Evolutionary conservation across 306 rosid genomes (phyloP).

Genomic region (Fragaria ananassa): DNA sequence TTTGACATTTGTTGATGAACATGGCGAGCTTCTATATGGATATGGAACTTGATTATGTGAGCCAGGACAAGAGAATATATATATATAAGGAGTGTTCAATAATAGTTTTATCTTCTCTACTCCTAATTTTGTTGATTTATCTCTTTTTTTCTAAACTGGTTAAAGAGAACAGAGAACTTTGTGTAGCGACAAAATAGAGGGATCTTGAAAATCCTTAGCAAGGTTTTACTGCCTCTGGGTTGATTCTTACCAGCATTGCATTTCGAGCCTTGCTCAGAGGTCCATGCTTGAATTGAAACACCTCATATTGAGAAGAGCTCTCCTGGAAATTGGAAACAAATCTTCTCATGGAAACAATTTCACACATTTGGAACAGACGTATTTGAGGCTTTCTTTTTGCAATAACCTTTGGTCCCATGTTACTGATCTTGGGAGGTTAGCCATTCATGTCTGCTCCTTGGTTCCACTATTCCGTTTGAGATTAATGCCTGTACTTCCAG

Average conservation of each 20-base stretch:
- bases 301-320: constrained; percentile 8
- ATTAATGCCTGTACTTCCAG: constrained; percentile 1
- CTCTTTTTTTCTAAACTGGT: background rate
- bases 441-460: constrained; percentile 2
- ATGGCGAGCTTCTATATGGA: background rate
- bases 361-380: constrained; percentile 1
- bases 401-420: constrained; percentile 8
- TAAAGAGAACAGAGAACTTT: background rate
- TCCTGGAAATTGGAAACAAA: background rate
- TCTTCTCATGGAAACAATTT: constrained; percentile 6
- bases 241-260: constrained; percentile 8
- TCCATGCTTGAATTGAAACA: constrained; percentile 5
- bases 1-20: background rate
- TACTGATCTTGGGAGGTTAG: background rate
- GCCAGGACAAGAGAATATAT: background rate
- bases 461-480: background rate
- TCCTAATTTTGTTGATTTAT: background rate
- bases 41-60: background rate
- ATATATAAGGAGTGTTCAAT: background rate
- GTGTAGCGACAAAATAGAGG: background rate
- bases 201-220: background rate
- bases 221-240: background rate
- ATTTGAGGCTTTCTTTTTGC: background rate
- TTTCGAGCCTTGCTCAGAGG: background rate
- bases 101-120: background rate